Conservation (phyloP, 345 rosid species). For the Citrus medica region DNA sequence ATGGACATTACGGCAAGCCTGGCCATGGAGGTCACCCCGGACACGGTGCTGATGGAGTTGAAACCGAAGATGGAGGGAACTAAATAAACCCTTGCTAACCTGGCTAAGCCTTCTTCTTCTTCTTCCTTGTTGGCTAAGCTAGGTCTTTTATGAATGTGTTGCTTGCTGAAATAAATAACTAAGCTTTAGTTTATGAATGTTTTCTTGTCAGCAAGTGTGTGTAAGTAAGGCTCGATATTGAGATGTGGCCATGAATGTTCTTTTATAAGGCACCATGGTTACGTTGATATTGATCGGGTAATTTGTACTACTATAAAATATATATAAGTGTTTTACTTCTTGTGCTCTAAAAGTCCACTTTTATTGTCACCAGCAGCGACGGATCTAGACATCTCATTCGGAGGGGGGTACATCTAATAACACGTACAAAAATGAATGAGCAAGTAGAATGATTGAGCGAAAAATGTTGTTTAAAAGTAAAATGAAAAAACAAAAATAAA, state of each 20-base stretch:
- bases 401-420: too few relatives aligned
- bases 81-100: neutral
- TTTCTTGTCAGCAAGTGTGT: neutral
- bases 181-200: neutral
- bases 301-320: neutral
- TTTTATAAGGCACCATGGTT: neutral
- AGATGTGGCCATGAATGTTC: neutral
- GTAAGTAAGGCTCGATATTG: neutral
- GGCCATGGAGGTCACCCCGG: constrained; percentile 10
- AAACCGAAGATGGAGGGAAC: neutral
- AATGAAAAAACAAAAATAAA: too few relatives aligned
- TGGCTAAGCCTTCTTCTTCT: too few relatives aligned
- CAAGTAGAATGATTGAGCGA: too few relatives aligned
- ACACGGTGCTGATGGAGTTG: neutral
- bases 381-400: too few relatives aligned
- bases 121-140: neutral
- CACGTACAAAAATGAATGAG: too few relatives aligned
- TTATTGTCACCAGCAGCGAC: too few relatives aligned
- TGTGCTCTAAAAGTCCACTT: neutral
- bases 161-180: neutral
- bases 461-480: too few relatives aligned
- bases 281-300: neutral
- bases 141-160: neutral
- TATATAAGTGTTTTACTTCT: neutral
- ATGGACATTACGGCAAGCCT: neutral